Percentiles rank a stretch among this genome's conserved stretches.
Conservation (phyloP, 2,329 filamentous ascomycete genomes). For the Dendrostoma leiphaemia region DNA sequence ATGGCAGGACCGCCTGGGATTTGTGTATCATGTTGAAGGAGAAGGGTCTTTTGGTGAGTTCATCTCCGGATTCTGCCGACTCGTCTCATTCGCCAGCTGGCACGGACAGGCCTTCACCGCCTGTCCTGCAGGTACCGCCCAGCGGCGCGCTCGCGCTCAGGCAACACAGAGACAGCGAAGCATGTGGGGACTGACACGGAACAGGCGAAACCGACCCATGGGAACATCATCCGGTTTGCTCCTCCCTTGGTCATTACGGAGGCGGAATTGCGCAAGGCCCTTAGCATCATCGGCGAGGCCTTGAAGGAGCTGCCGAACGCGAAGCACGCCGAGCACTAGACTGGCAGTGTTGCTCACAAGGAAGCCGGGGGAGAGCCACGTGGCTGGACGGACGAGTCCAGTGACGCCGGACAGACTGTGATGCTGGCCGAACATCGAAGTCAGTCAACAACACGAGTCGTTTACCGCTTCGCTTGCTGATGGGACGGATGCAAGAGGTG, state of each 20-base stretch:
- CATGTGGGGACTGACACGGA: conserved; percentile 21
- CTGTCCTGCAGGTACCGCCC: conserved; percentile 15
- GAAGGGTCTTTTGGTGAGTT: conserved; percentile 84
- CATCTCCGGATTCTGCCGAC: conserved; percentile 8
- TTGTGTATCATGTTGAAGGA: conserved; percentile 92
- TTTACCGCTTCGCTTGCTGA: conserved; percentile 18
- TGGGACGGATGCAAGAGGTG: conserved; percentile 20
- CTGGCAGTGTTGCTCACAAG: conserved; percentile 1
- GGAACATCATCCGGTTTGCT: conserved; percentile 98
- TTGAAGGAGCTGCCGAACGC: conserved; percentile 75
- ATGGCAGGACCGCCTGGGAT: conserved; percentile 91
- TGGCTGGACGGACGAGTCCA: neutral
- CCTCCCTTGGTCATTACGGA: conserved; percentile 94
- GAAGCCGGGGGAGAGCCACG: conserved; percentile 3
- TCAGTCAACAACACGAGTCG: conserved; percentile 2
- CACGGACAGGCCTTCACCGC: conserved; percentile 4
- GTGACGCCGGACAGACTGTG: neutral
- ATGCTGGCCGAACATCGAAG: conserved; percentile 3
- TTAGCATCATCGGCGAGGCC: conserved; percentile 78
- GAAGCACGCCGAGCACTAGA: conserved; percentile 40
- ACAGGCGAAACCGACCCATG: conserved; percentile 95
- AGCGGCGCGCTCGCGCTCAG: neutral
- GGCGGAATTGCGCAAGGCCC: conserved; percentile 73
- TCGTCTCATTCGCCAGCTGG: conserved; percentile 1
- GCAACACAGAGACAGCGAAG: conserved; percentile 13